Base-by-base conservation (phyloP, 768 basidiomycete species). In the Suillus alpinus region DNA sequence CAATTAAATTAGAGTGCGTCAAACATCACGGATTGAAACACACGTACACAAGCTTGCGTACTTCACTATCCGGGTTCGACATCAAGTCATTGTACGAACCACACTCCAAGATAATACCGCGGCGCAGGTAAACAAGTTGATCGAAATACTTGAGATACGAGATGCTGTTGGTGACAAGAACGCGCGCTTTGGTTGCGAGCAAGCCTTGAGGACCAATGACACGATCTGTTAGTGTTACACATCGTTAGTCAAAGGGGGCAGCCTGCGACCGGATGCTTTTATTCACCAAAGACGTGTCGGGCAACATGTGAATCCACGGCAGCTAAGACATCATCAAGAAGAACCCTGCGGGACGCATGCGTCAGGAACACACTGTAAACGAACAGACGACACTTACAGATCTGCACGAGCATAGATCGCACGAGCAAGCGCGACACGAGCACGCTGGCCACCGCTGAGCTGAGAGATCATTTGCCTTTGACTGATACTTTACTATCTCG, bases 381-480 rank as follows among this genome's bases (percentile, higher is more conserved):
- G 16, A 37, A 34, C 3, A 6, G 32, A 7, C 13, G 31, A 16
- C 6, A 73, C 86, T 68, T 66, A 94, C 84, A 97, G 71, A 71
- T 98, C 95, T 1, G 95, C 94, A 49, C 95, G 83, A 3, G 94
- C 87, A 73, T 98, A 98, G 0, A 96, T 91, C 2, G 92, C 93
- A 34, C 95, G 80, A 6, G 96, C 96, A 9, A 97, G 78, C 14
- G 89, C 84, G 7, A 95, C 81, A 32, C 93, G 86, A 56, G 93
- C 91, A 16, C 90, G 84, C 70, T 95, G 91, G 0, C 94, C 94
- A 40, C 94, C 92, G 65, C 88, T 90, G 61, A 92, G 71, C 86
- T 91, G 59, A 23, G 47, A 40, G 56, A 37, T 18, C 6, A 66
- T 6, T 26, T 66, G 43, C 62, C 69, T 60, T 65, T 66, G 3